Evolutionary conservation across 441 rosid species (phyloP).

Genomic region (Adansonia rubrostipa): DNA sequence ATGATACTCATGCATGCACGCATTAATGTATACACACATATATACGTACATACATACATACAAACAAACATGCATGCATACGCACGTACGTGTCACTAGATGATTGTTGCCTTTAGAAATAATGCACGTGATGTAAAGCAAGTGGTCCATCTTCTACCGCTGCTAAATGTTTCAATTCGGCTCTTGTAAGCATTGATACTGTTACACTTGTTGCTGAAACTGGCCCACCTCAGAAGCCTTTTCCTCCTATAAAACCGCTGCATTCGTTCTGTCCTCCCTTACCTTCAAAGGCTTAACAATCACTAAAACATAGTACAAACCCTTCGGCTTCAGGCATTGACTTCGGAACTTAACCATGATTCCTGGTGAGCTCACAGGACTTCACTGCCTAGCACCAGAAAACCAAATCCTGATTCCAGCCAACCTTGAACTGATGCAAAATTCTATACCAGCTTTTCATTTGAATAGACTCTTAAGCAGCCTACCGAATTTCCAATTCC

Average conservation of each 20-base stretch:
- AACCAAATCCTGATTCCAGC: conserved; percentile 40
- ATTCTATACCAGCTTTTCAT: conserved; percentile 45
- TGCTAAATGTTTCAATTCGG: too few species aligned
- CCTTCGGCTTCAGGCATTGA: conserved; percentile 20
- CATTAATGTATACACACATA: conserved; percentile 1
- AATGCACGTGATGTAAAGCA: conserved; percentile 21
- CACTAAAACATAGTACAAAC: conserved; percentile 18
- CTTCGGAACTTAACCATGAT: conserved; percentile 43
- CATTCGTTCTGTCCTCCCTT: conserved; percentile 35
- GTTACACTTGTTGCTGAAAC: conserved; percentile 33
- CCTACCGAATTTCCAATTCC: conserved; percentile 43
- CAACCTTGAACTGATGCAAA: conserved; percentile 43
- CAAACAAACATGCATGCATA: conserved; percentile 10
- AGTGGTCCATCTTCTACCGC: conserved; percentile 22
- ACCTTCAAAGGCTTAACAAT: conserved; percentile 33
- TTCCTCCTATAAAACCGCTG: conserved; percentile 59
- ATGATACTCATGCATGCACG: conserved; percentile 15
- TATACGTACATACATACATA: not conserved
- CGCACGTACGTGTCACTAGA: conserved; percentile 13
- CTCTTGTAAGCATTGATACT: conserved; percentile 6
- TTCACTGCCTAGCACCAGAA: conserved; percentile 54
- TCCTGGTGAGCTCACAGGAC: conserved; percentile 57
- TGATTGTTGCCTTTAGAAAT: conserved; percentile 8
- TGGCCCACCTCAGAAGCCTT: conserved; percentile 42
- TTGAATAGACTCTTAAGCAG: conserved; percentile 45